Evolutionary conservation across 1,139 yeast genomes (phyloP), one percentile per base, ranked within the genome.

Genomic region (Sugiyamaella neomexicana): DNA sequence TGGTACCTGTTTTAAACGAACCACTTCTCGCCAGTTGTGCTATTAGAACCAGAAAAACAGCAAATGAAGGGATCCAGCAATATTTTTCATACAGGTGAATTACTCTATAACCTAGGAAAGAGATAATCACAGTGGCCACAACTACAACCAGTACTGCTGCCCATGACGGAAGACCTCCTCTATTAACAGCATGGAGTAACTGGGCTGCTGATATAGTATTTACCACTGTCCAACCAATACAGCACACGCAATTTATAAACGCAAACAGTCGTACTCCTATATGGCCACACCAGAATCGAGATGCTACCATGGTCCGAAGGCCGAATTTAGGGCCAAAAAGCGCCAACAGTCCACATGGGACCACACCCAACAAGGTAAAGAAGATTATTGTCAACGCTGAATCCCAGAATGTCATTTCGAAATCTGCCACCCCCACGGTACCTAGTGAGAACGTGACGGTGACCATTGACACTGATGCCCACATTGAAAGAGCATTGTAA

Each of bases 161-260:
- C 95, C 96, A 88, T 42, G 95, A 85, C 38, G 97, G 97, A 58
- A 88, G 76, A 50, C 75, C 74, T 27, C 74, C 73, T 65, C 80
- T 74, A 72, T 89, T 88, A 60, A 89, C 85, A 69, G 87, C 81
- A 72, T 86, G 84, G 61, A 90, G 77, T 65, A 90, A 76, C 69
- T 89, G 95, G 23, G 96, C 96, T 38, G 95, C 83, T 25, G 90
- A 86, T 81, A 90, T 88, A 60, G 89, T 87, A 72, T 90, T 90
- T 45, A 89, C 95, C 12, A 96, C 88, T 71, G 95, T 90, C 97
- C 97, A 90, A 61, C 97, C 97, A 59, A 90, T 80, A 79, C 97
- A 89, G 12, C 96, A 93, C 65, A 90, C 72, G 64, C 85, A 81
- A 68, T 90, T 89, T 65, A 90, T 77, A 41, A 85, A 69, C 13